A percentile compares a stretch with the other conserved stretches of the same genome.
Evolutionary conservation across 202 grass and related monocot species (phyloP).

Genomic region (Dendrocalamus latiflorus): DNA sequence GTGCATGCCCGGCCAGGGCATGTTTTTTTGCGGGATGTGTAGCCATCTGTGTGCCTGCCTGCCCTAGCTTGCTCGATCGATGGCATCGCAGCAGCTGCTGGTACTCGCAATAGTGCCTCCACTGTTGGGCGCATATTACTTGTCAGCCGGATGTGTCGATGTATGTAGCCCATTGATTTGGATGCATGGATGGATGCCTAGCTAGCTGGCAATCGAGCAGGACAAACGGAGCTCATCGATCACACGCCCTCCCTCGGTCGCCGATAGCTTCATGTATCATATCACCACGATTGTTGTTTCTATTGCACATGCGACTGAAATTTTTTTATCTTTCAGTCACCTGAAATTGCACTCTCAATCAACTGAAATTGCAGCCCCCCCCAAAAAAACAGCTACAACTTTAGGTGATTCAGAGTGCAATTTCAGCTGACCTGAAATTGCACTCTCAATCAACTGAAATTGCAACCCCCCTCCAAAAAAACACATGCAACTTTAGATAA

Average conservation of each 20-base stretch:
- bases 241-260: constrained; percentile 30
- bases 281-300: neutral
- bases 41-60: neutral
- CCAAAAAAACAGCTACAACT: too few relatives aligned
- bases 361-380: too few relatives aligned
- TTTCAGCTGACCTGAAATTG: too few relatives aligned
- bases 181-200: neutral
- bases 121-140: constrained; percentile 30
- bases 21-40: constrained; percentile 48
- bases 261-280: neutral
- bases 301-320: too few relatives aligned
- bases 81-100: neutral
- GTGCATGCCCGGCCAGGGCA: constrained; percentile 24
- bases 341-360: too few relatives aligned
- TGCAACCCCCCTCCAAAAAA: too few relatives aligned
- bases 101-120: constrained; percentile 17
- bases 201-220: constrained; percentile 21
- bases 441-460: too few relatives aligned
- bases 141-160: constrained; percentile 24
- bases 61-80: neutral
- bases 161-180: constrained; percentile 35
- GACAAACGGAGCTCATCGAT: constrained; percentile 8
- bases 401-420: too few relatives aligned
- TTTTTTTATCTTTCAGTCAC: too few relatives aligned
- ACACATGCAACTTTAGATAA: too few relatives aligned